Base-by-base conservation (phyloP, 257 asterid species). In the Ilex asprella region DNA sequence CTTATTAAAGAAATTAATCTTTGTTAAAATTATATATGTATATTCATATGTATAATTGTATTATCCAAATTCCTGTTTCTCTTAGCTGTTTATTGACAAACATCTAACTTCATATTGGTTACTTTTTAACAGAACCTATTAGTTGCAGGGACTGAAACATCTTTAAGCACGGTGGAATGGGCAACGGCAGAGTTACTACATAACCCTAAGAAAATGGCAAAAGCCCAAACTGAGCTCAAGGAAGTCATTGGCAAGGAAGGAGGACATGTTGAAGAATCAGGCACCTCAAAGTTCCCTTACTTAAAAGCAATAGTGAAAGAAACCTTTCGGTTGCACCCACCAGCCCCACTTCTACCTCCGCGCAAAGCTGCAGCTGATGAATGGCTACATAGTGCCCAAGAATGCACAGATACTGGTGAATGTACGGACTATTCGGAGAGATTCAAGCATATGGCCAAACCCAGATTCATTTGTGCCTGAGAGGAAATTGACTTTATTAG, bases 341-440 rank as follows among this genome's bases (percentile, higher is more conserved):
- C 69, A 0, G 74, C 64, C 21, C 74, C 80, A 0, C 59, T 70
- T 39, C 7, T 75, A 4, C 13, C 56, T 0, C 74, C 72, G 1
- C 56, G 57, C 41, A 70, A 50, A 16, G 68, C 39, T 6, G 62
- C 55, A 11, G 10, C 21, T 2, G 70, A 70, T 7, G 43, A 30
- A 58, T 6, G 56, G 12, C 12, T 67, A 21, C 27, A 11, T 14
- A 0, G 5, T 71, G 0, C 74, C 76, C 1, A 16, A 31, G 51
- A 58, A 61, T 7, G 64, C 78, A 5, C 30, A 41, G 30, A 35
- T 77, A 11, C 58, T 77, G 1, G 10, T 73, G 3, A 73, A 73
- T 10, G 57, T 60, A 46, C 73, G 79, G 77, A 70, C 73, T 7
- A 78, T 59, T 0, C 66, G 74, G 9, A 61, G 76, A 51, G 82